phyloP scores from a whole-genome alignment of 2,329 filamentous ascomycete genomes.

The Fusarium xyrophilum region DNA sequence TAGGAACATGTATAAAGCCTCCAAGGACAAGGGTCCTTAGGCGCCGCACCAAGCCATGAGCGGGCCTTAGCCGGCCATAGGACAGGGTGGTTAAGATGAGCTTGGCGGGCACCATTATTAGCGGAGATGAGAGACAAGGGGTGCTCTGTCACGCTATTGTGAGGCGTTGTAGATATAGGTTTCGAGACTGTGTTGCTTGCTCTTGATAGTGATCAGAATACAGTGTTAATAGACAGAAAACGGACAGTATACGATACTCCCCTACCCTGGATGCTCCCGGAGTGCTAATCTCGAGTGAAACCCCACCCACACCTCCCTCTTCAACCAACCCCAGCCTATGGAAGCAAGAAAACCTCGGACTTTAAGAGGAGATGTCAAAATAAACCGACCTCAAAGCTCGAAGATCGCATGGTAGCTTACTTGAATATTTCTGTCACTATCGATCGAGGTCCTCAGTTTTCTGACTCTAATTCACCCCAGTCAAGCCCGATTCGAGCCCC shows the following conservation, averaged over 20 bases:
- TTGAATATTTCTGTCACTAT: background rate
- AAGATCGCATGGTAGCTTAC: background rate
- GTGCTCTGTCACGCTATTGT: slow-evolving; percentile 27
- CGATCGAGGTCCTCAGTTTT: background rate
- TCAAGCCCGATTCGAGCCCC: slow-evolving; percentile 36
- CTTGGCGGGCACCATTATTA: slow-evolving; percentile 43
- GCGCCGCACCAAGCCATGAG: slow-evolving; percentile 39
- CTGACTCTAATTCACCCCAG: slow-evolving; percentile 36
- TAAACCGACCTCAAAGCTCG: background rate
- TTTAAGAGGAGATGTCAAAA: background rate
- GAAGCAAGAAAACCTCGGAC: background rate
- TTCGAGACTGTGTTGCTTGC: slow-evolving; percentile 1
- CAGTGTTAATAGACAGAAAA: background rate
- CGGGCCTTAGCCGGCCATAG: slow-evolving; percentile 26
- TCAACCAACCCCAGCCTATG: slow-evolving; percentile 34
- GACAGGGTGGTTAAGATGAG: slow-evolving; percentile 43
- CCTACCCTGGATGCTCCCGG: slow-evolving; percentile 44
- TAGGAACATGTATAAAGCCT: slow-evolving; percentile 14
- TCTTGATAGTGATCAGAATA: fast-evolving
- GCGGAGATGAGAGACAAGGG: slow-evolving; percentile 43
- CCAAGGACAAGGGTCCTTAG: slow-evolving; percentile 32
- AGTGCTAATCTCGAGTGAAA: slow-evolving; percentile 53
- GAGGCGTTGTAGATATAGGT: background rate
- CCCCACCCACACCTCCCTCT: slow-evolving; percentile 52
- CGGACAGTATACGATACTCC: slow-evolving; percentile 35